A percentile compares a stretch with the other conserved stretches of the same genome.
Evolutionary conservation across 169 alveolate genomes (phyloP).

Genomic region (Plasmodium knowlesi): DNA sequence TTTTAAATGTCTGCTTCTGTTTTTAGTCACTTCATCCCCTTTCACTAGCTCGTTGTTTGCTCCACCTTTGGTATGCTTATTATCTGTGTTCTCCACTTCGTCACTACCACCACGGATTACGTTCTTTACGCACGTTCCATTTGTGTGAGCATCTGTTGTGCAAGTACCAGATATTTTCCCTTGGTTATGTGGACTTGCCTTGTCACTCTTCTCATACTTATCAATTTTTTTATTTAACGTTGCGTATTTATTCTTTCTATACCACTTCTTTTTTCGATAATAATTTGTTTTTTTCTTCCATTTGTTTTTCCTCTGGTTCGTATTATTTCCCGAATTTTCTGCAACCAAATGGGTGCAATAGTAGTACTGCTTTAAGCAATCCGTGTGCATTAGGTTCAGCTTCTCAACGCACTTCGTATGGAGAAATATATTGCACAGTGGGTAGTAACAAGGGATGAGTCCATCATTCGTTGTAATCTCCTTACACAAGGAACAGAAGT

Average conservation of each 20-base stretch:
- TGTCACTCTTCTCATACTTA: background rate
- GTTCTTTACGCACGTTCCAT: background rate
- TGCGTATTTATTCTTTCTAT: background rate
- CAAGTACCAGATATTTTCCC: background rate
- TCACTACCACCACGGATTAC: background rate
- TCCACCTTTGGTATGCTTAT: background rate
- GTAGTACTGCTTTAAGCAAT: constrained; percentile 28
- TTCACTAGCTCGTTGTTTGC: background rate
- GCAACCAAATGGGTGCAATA: background rate
- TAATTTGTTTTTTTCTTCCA: background rate
- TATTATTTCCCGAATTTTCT: background rate
- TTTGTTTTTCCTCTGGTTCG: background rate
- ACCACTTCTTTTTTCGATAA: background rate
- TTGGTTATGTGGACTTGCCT: background rate
- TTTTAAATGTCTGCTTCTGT: background rate
- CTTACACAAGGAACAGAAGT: constrained; percentile 65
- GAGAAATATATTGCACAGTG: constrained; percentile 66
- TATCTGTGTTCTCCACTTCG: background rate
- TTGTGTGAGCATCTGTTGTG: no score
- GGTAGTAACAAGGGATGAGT: constrained; percentile 69
- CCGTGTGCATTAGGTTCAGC: background rate
- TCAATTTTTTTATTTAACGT: constrained; percentile 4
- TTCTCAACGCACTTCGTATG: constrained; percentile 72
- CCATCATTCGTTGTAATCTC: constrained; percentile 28
- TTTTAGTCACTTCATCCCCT: background rate